phyloP scores from a whole-genome alignment of 2,329 filamentous ascomycete species.

The Hymenoscyphus salicellus region DNA sequence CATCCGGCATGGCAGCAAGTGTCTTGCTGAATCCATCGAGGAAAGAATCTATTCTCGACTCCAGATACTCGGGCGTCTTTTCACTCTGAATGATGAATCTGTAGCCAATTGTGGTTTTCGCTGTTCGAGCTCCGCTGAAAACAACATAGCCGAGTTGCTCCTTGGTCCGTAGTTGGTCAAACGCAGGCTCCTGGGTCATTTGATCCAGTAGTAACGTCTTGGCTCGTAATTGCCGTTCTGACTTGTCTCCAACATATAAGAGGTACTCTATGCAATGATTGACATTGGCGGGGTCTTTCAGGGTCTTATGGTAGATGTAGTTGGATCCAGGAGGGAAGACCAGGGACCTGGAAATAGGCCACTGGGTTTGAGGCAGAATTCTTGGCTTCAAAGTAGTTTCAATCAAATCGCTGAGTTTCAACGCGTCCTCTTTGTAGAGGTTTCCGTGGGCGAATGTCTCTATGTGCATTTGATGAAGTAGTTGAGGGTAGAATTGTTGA shows the following conservation, averaged over 20 bases:
- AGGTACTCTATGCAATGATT: slow-evolving; percentile 83
- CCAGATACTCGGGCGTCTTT: slow-evolving; percentile 76
- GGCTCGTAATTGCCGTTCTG: slow-evolving; percentile 67
- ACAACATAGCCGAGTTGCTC: slow-evolving; percentile 98
- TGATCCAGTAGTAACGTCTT: slow-evolving; percentile 81
- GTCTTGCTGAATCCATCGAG: slow-evolving; percentile 63
- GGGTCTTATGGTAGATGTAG: slow-evolving; percentile 73
- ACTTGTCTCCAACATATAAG: slow-evolving; percentile 65
- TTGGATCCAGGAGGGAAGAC: slow-evolving; percentile 77
- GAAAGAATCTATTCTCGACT: slow-evolving; percentile 84
- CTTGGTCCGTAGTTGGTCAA: slow-evolving; percentile 92
- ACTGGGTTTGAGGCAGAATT: slow-evolving; percentile 71
- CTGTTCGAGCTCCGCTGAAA: slow-evolving; percentile 71
- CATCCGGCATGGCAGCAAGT: slow-evolving; percentile 72
- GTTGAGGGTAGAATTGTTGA: slow-evolving; percentile 71
- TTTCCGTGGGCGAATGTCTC: slow-evolving; percentile 91
- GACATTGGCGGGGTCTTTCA: slow-evolving; percentile 85
- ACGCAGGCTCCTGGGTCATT: slow-evolving; percentile 88
- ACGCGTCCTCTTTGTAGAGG: slow-evolving; percentile 86
- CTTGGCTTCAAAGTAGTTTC: slow-evolving; percentile 74
- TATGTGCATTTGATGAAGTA: slow-evolving; percentile 80
- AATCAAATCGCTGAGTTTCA: slow-evolving; percentile 79
- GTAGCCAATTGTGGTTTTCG: slow-evolving; percentile 78
- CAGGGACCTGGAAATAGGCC: slow-evolving; percentile 74
- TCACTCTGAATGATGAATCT: slow-evolving; percentile 93